Evolutionary conservation across 768 basidiomycete species (phyloP).

Genomic region (Kwoniella mangroviensis): DNA sequence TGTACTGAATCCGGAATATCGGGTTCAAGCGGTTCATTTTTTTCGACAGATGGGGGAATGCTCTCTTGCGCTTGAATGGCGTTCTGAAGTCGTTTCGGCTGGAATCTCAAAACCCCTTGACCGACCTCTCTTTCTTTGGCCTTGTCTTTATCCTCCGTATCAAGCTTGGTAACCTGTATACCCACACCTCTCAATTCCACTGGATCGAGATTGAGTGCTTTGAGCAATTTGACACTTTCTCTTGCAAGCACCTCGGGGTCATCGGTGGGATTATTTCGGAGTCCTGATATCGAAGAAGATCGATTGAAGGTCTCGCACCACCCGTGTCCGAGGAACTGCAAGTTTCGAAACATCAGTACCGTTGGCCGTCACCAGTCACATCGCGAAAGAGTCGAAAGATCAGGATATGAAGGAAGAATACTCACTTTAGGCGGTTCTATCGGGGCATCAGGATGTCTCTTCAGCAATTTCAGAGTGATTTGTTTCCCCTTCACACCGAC

Average conservation of each 20-base stretch:
- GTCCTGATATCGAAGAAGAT: slow-evolving; percentile 68
- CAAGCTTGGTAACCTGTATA: slow-evolving; percentile 87
- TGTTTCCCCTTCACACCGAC: slow-evolving; percentile 72
- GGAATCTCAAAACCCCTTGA: slow-evolving; percentile 70
- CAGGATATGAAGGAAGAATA: background rate
- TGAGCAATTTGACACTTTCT: slow-evolving; percentile 75
- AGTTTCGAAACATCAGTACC: background rate
- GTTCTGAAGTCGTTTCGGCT: background rate
- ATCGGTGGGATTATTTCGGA: slow-evolving; percentile 67
- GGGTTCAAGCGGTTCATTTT: background rate
- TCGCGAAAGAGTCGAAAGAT: background rate
- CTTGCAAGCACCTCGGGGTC: slow-evolving; percentile 73
- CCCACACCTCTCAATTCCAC: slow-evolving; percentile 89
- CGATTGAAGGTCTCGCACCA: slow-evolving; percentile 80
- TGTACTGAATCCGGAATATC: background rate
- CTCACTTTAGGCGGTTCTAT: slow-evolving; percentile 85
- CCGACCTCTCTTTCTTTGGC: slow-evolving; percentile 58
- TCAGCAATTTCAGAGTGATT: slow-evolving; percentile 86
- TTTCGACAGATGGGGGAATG: background rate
- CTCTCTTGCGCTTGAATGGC: background rate
- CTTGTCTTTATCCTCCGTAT: slow-evolving; percentile 61
- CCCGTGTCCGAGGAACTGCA: slow-evolving; percentile 89
- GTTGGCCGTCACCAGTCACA: background rate
- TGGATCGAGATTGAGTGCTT: slow-evolving; percentile 75
- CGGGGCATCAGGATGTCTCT: slow-evolving; percentile 80